Conservation (phyloP, 306 rosid species). For the Fagus crenata region DNA sequence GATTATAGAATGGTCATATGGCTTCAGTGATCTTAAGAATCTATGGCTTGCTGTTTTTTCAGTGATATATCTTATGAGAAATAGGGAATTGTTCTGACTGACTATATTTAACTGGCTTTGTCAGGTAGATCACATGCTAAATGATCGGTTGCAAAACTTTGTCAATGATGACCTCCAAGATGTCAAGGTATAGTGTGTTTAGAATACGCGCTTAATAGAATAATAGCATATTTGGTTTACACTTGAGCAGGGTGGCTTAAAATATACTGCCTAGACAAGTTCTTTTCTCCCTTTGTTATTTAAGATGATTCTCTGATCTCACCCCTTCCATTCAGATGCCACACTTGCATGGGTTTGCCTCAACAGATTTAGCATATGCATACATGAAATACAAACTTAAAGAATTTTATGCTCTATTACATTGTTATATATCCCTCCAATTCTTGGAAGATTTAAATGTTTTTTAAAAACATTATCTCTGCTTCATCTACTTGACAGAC, state of each 20-base stretch:
- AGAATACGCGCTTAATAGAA: neutral
- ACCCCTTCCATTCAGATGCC: neutral
- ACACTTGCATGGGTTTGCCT: neutral
- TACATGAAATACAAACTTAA: neutral
- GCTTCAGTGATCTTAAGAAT: neutral
- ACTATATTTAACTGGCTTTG: constrained; percentile 32
- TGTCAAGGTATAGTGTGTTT: constrained; percentile 56
- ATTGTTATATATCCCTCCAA: neutral
- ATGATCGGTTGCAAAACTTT: constrained; percentile 52
- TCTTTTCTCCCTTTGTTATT: neutral
- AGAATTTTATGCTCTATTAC: neutral
- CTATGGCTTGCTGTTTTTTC: neutral
- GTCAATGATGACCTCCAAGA: constrained; percentile 67
- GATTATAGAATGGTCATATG: neutral
- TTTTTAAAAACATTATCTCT: neutral
- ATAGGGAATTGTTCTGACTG: constrained; percentile 23
- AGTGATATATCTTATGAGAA: neutral
- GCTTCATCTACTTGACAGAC: neutral
- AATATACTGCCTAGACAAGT: neutral
- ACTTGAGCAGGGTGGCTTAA: neutral
- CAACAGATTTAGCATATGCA: neutral
- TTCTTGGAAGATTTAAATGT: neutral
- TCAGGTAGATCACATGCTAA: constrained; percentile 71
- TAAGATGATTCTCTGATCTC: neutral
- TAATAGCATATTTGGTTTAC: neutral